These are phyloP conservation scores for Ilyonectria mors-panacis DNA, from an alignment of 2,329 filamentous ascomycete genomes.

Conservation along the genomic window DNA sequence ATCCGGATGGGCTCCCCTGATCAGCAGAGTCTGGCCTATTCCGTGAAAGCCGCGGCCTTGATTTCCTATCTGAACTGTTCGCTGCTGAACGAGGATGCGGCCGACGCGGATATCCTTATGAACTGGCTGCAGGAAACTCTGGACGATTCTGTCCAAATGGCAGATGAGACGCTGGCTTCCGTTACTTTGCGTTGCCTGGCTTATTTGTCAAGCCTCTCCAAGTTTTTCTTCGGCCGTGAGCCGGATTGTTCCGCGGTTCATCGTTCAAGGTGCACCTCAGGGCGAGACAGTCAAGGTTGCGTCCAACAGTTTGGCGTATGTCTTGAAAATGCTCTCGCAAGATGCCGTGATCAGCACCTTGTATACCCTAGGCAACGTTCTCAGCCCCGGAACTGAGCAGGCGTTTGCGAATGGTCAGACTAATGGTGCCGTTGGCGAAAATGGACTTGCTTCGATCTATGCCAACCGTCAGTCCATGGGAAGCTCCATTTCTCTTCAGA, in stretches of 20 bases:
- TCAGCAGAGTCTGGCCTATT: constrained; percentile 88
- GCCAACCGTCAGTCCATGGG: constrained; percentile 73
- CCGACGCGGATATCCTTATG: constrained; percentile 84
- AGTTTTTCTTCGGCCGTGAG: constrained; percentile 82
- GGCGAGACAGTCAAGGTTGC: constrained; percentile 81
- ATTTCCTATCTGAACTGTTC: constrained; percentile 89
- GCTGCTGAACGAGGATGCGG: constrained; percentile 84
- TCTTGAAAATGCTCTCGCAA: constrained; percentile 86
- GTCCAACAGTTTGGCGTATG: constrained; percentile 86
- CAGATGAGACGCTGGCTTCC: constrained; percentile 81
- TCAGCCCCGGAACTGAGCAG: constrained; percentile 79
- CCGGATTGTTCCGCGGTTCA: constrained; percentile 85
- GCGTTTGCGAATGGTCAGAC: constrained; percentile 67
- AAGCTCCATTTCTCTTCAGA: constrained; percentile 84
- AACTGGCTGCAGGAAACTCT: constrained; percentile 89
- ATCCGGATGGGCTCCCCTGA: constrained; percentile 83
- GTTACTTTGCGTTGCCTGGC: constrained; percentile 87
- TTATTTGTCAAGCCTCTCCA: constrained; percentile 83
- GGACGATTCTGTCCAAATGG: constrained; percentile 85
- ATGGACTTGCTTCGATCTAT: constrained; percentile 62
- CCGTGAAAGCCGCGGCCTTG: constrained; percentile 86
- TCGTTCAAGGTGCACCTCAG: constrained; percentile 85
- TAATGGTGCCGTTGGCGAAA: constrained; percentile 60
- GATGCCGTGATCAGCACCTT: constrained; percentile 95
- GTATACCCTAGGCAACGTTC: constrained; percentile 95